Base-by-base conservation (phyloP, 2,329 filamentous ascomycete genomes). In the Scedosporium boydii region DNA sequence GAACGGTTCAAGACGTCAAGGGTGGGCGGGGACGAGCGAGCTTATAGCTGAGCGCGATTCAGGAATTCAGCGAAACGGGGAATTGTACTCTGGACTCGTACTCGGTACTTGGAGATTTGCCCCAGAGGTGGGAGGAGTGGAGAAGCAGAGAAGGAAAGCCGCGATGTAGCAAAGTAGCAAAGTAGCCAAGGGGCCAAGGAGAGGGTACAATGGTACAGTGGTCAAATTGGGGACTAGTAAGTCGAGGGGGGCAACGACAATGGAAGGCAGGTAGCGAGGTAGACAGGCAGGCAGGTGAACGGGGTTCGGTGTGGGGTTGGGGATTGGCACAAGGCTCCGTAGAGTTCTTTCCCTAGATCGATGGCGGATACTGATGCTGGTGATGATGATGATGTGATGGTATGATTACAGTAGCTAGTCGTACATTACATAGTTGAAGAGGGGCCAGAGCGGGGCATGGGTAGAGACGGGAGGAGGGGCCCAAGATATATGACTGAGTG, bases 331-430 rank as follows among this genome's bases (percentile, higher is more conserved):
- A 55, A 7, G 51, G 51, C 51, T 23, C 51, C n/a, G 51, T 55
- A 55, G 51, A 18, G 51, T 21, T 55, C 23, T 55, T 55, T 55
- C 23, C 23, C 51, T 55, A 6, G 51, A 55, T 55, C 51, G 51
- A 55, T 55, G 51, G 51, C 14, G 7, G 29, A 9, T 34, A 6
- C 6, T 34, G 16, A 23, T 18, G 44, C 16, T 48, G 51, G 23
- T 55, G 51, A 55, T 55, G 51, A 55, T 55, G 51, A 55, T 55
- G 51, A 55, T 55, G 51, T 55, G 51, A 55, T 55, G 51, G 51
- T 55, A 55, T 55, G 51, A 55, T 55, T 55, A 55, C 51, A 27
- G 51, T 27, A 55, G 51, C 51, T 14, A 55, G 51, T 55, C 18
- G 23, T 55, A 55, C 51, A 55, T 55, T 55, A 55, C 18, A 55